Base-by-base conservation (phyloP, 2,329 filamentous ascomycete species). In the Pseudogymnoascus sp. region DNA sequence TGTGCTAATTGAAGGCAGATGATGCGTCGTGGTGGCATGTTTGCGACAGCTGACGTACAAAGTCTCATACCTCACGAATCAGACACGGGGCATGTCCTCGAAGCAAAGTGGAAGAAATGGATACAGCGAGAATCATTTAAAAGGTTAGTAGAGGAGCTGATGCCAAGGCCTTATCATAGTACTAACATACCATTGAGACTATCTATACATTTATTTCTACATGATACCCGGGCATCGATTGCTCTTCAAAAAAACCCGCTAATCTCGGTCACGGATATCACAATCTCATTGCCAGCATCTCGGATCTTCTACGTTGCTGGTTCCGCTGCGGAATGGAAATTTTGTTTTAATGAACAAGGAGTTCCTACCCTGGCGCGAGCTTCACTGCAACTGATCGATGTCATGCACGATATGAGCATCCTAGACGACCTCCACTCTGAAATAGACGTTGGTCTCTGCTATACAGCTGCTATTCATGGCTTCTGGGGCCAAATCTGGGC, bases 401-500 rank as follows among this genome's bases (percentile, higher is more conserved):
- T 62, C 7, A 15, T 62, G 13, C 37, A 53, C 17, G 60, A 33
- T 42, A 53, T 62, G 38, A 38, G 29, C 29, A 10, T 44, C 6
- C 13, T 42, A 53, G 38, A 62, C 13, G 6, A 46, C 21, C 42
- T 62, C 19, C 19, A 42, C 26, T 62, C 29, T 6, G 21, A 13
- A 37, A 35, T 66, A 13, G 66, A 67, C 59, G 21, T 62, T 7
- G 17, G 61, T n/a, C 61, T 66, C 21, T 64, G 42, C 13, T 37
- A 21, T 5, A 31, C 26, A 6, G 59, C 59, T 4, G 31, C 63
- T 4, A 35, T 64, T 5, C 62, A 67, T 17, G 63, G 63, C 15
- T 65, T 61, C 56, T 67, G 66, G 66, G 23, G 63, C 21, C 65
- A 67, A 38, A 66, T 67, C 17, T 66, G 63, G 59, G 42, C 63